These are phyloP conservation scores for Paecilomyces dactylethromorphus DNA, from an alignment of 2,329 filamentous ascomycete species.

Conservation along the genomic window DNA sequence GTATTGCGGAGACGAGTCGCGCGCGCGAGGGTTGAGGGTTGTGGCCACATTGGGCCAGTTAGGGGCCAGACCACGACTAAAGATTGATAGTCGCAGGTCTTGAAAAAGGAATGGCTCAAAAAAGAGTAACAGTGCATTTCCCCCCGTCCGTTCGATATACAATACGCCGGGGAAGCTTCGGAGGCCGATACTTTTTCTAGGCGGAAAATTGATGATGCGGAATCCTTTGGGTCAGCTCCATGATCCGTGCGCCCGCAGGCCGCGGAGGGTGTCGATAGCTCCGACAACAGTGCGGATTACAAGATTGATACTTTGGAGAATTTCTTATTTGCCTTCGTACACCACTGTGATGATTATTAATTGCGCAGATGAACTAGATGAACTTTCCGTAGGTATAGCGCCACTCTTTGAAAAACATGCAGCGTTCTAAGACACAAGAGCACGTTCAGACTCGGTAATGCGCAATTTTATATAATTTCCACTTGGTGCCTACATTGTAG, in stretches of 20 bases:
- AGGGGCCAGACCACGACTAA: not conserved
- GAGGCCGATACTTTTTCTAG: not conserved
- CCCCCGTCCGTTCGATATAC: not conserved
- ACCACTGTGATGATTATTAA: too few species aligned
- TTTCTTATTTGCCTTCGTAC: too few species aligned
- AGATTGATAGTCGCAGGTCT: not conserved
- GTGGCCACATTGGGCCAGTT: slow-evolving; percentile 20
- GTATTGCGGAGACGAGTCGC: slow-evolving; percentile 15
- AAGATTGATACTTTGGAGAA: not conserved
- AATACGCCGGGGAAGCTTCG: slow-evolving; percentile 10
- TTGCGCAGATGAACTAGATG: too few species aligned
- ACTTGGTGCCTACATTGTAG: too few species aligned
- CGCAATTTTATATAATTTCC: too few species aligned
- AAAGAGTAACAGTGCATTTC: not conserved
- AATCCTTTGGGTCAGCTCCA: not conserved
- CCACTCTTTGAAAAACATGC: too few species aligned
- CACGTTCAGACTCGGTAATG: too few species aligned
- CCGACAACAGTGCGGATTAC: not conserved
- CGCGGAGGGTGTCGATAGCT: not conserved
- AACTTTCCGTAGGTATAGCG: too few species aligned
- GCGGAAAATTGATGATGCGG: slow-evolving; percentile 14
- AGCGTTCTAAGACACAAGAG: too few species aligned
- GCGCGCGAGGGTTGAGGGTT: slow-evolving; percentile 13
- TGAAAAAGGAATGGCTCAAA: not conserved
- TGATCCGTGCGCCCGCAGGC: not conserved